Evolutionary conservation across 225 moss, liverwort and hornwort species (phyloP).

Genomic region (Climacium dendroides): DNA sequence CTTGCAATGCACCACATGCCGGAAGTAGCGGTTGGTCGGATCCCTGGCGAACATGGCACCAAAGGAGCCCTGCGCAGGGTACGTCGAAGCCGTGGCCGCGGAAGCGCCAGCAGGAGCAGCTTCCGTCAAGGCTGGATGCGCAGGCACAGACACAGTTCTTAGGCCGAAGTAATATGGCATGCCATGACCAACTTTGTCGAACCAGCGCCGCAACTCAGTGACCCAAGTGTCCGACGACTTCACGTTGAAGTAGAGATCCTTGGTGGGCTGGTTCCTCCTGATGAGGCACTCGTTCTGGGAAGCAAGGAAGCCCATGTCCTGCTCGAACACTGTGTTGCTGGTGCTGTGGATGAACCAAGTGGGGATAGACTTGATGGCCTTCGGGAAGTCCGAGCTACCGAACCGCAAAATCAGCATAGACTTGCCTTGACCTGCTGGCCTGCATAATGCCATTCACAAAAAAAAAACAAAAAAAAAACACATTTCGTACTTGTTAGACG

Average conservation of each 20-base stretch:
- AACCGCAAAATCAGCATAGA: constrained; percentile 62
- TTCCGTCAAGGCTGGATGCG: constrained; percentile 47
- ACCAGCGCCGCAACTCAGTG: constrained; percentile 61
- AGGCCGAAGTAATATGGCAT: constrained; percentile 83
- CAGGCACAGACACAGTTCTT: constrained; percentile 15
- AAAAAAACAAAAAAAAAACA: no score
- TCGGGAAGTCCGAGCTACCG: constrained; percentile 12
- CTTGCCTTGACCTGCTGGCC: constrained; percentile 77
- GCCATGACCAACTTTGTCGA: constrained; percentile 63
- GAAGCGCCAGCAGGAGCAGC: constrained; percentile 54
- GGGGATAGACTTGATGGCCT: constrained; percentile 7
- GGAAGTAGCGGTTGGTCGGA: constrained; percentile 66
- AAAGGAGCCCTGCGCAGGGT: constrained; percentile 69
- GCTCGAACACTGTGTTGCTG: constrained; percentile 47
- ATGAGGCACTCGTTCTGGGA: constrained; percentile 63
- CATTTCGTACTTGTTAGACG: neutral
- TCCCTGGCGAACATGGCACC: constrained; percentile 66
- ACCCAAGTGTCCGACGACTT: constrained; percentile 72
- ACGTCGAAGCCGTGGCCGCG: constrained; percentile 38
- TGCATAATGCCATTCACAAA: neutral
- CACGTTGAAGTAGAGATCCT: constrained; percentile 59
- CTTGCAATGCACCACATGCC: constrained; percentile 82
- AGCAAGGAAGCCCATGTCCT: constrained; percentile 84
- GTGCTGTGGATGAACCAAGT: constrained; percentile 36
- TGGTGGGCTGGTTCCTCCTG: constrained; percentile 27